Evolutionary conservation across 2,329 filamentous ascomycete genomes (phyloP), one percentile per base, ranked within the genome.

Genomic region (Celoporthe dispersa): DNA sequence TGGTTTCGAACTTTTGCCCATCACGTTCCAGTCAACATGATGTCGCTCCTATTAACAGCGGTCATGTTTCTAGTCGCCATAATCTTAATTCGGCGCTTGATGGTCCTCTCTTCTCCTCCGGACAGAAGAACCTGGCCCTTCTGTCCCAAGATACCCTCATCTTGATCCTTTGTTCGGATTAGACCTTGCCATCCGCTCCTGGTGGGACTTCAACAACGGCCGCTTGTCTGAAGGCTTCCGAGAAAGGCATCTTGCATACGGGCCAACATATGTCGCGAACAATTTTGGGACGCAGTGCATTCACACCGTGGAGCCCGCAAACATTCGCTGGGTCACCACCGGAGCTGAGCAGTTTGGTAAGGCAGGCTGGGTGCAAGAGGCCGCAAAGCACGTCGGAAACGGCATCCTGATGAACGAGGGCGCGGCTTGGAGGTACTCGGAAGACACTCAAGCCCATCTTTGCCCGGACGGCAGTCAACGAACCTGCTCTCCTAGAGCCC

Each of bases 391-490:
- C n/a, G 51, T 72, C 53, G 71, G 68, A 3, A 61, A 31, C 37
- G 71, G 71, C 41, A 65, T 72, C 7, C 68, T 72, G 12, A 16
- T 70, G 57, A 72, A 70, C 25, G 68, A 72, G 22, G 68, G 71
- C 22, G 64, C 66, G 28, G 68, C 68, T 0, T 72, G 71, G 71
- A 70, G 28, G 8, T 64, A 28, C 25, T 72, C 64, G 59, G 25
- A 41, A 51, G 11, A 68, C 59, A 41, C 55, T 72, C 28, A 67
- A 62, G 37, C 71, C 68, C 22, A 61, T 72, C 3, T 70, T 72
- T 53, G 6, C 63, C 11, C 55, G 35, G 2, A 33, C 44, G 12
- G 64, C 59, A 3, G 39, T 60, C 37, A 66, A 66, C 16, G 68
- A 70, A 28, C 68, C 68, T 39, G n/a, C 35, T 1, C 31, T 68